A percentile compares a stretch with the other conserved stretches of the same genome.
These are phyloP conservation scores for Histomonas meleagridis DNA, from an alignment of 208 protist genomes.

Conservation along the genomic window DNA sequence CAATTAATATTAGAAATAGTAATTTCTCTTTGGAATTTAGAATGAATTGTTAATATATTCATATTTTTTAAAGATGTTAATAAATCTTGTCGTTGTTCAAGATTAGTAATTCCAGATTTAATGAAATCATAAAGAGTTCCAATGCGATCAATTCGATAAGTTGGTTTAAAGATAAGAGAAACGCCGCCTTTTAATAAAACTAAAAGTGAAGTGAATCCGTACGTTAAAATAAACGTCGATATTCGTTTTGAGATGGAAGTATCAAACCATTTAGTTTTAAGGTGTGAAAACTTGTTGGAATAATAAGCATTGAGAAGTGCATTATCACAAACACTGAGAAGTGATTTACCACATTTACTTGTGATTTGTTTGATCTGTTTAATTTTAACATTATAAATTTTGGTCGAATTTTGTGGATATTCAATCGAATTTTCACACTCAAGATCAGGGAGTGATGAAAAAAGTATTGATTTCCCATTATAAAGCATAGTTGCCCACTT, in stretches of 20 bases:
- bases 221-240: background rate
- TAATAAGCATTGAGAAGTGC: background rate
- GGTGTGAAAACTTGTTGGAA: background rate
- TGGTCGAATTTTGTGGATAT: too few relatives aligned
- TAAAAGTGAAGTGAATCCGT: background rate
- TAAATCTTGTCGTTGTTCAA: background rate
- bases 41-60: background rate
- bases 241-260: background rate
- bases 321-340: background rate
- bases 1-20: background rate
- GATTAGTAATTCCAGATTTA: background rate
- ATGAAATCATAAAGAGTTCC: background rate
- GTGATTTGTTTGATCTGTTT: background rate
- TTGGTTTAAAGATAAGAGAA: background rate
- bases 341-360: background rate
- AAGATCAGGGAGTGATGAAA: background rate
- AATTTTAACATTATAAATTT: too few relatives aligned
- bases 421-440: background rate
- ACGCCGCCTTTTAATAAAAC: background rate
- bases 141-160: background rate
- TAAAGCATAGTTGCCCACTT: background rate
- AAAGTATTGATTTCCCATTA: background rate
- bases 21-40: background rate
- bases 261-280: background rate
- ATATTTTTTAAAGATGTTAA: background rate